phyloP scores from a whole-genome alignment of 352 stramenopile species.

The Phytophthora megakarya region DNA sequence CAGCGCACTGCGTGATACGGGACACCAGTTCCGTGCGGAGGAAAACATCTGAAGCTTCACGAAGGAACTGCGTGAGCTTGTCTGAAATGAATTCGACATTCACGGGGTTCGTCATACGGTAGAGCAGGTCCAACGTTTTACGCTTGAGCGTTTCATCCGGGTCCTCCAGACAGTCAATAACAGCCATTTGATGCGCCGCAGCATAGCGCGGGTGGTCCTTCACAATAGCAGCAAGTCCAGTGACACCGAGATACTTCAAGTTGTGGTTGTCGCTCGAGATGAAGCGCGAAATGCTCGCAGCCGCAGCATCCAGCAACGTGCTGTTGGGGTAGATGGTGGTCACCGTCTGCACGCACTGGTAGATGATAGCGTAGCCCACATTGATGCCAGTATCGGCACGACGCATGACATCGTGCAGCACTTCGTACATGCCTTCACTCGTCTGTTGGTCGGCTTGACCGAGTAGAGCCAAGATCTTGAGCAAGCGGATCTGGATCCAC shows the following conservation, averaged over 20 bases:
- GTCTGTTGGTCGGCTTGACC: slow-evolving; percentile 94
- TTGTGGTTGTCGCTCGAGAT: slow-evolving; percentile 97
- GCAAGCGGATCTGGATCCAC: slow-evolving; percentile 99
- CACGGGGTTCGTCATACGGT: slow-evolving; percentile 99
- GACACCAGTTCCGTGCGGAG: slow-evolving; percentile 96
- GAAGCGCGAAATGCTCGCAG: slow-evolving; percentile 93
- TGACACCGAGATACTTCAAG: slow-evolving; percentile 99
- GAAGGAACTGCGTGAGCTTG: slow-evolving; percentile 97
- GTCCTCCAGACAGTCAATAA: slow-evolving; percentile 99
- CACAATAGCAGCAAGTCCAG: slow-evolving; percentile 98
- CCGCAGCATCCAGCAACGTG: slow-evolving; percentile 95
- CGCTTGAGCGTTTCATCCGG: slow-evolving; percentile 99
- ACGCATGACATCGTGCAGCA: slow-evolving; percentile 98
- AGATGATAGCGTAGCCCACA: slow-evolving; percentile 99
- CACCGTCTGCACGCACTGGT: slow-evolving; percentile 99
- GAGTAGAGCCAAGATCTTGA: slow-evolving; percentile 97
- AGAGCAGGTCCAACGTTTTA: slow-evolving; percentile 97
- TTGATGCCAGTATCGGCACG: slow-evolving; percentile 99
- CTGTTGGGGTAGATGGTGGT: slow-evolving; percentile 99
- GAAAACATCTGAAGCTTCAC: slow-evolving; percentile 97
- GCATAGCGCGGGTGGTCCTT: slow-evolving; percentile 96
- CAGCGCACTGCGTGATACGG: slow-evolving; percentile 97
- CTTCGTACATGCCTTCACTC: slow-evolving; percentile 99
- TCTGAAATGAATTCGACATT: slow-evolving; percentile 99
- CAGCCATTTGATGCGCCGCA: slow-evolving; percentile 98